phyloP scores from a whole-genome alignment of 768 basidiomycete genomes.

The Lentinula aciculospora region DNA sequence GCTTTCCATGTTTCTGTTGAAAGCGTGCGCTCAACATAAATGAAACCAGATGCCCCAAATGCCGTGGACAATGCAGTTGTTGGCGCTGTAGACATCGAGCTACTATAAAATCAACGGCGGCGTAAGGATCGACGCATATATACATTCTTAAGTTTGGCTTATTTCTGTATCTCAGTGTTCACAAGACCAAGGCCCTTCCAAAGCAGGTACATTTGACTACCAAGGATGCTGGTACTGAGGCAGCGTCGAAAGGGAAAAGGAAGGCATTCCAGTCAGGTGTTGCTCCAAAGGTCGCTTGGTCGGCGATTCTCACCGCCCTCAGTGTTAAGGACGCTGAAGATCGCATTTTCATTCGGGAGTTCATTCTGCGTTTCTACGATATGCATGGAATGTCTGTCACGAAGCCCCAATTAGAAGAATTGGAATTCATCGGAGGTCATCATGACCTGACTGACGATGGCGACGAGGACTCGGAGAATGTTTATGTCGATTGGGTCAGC shows the following conservation, averaged over 20 bases:
- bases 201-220: too few relatives aligned
- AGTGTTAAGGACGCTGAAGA: slow-evolving; percentile 44
- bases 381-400: slow-evolving; percentile 38
- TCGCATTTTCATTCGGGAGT: slow-evolving; percentile 72
- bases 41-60: slow-evolving; percentile 58
- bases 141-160: neutral
- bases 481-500: slow-evolving; percentile 51
- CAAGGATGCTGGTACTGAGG: neutral
- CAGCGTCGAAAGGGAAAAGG: slow-evolving; percentile 6
- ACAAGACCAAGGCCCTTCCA: neutral
- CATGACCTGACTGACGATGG: slow-evolving; percentile 23
- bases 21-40: neutral
- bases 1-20: slow-evolving; percentile 7
- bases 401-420: slow-evolving; percentile 50
- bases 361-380: slow-evolving; percentile 56
- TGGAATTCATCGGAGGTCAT: slow-evolving; percentile 48
- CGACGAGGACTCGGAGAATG: slow-evolving; percentile 34
- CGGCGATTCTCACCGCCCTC: slow-evolving; percentile 40
- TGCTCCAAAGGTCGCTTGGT: slow-evolving; percentile 52
- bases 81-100: slow-evolving; percentile 56
- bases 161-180: neutral
- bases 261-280: too few relatives aligned
- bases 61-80: slow-evolving; percentile 65
- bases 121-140: neutral
- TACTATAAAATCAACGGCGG: slow-evolving; percentile 30